phyloP scores from a whole-genome alignment of 768 basidiomycete genomes.

The Boletellus ananiceps region DNA sequence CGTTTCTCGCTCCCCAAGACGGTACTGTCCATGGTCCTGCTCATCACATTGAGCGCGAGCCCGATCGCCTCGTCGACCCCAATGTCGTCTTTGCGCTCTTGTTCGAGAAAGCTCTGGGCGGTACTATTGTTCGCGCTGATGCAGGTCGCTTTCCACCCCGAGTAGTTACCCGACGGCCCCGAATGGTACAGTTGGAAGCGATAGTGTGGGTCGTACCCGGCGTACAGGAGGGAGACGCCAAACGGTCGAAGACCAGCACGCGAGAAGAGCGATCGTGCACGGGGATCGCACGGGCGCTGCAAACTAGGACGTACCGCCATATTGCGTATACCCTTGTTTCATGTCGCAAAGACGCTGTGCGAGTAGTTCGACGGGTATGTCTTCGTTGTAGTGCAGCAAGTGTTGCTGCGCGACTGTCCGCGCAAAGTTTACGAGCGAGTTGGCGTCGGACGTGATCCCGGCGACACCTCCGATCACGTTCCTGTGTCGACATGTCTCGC shows the following conservation, averaged over 20 bases:
- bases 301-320: constrained; percentile 59
- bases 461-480: constrained; percentile 96
- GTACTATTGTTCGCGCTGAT: constrained; percentile 99
- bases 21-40: constrained; percentile 99
- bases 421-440: constrained; percentile 93
- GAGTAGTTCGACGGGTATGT: constrained; percentile 95
- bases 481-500: constrained; percentile 37
- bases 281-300: not conserved
- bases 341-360: constrained; percentile 92
- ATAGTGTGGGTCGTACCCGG: constrained; percentile 95
- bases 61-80: constrained; percentile 86
- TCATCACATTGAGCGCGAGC: constrained; percentile 92
- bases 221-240: constrained; percentile 94
- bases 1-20: constrained; percentile 95
- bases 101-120: constrained; percentile 90
- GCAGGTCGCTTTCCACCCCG: constrained; percentile 97
- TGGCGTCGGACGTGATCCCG: constrained; percentile 94
- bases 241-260: constrained; percentile 83
- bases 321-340: constrained; percentile 98
- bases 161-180: constrained; percentile 97
- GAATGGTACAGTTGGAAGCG: constrained; percentile 97
- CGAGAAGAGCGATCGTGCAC: not conserved
- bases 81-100: constrained; percentile 97
- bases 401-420: constrained; percentile 88
- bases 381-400: constrained; percentile 88